Evolutionary conservation across 768 basidiomycete genomes (phyloP).

Genomic region (Tulasnella sp.): DNA sequence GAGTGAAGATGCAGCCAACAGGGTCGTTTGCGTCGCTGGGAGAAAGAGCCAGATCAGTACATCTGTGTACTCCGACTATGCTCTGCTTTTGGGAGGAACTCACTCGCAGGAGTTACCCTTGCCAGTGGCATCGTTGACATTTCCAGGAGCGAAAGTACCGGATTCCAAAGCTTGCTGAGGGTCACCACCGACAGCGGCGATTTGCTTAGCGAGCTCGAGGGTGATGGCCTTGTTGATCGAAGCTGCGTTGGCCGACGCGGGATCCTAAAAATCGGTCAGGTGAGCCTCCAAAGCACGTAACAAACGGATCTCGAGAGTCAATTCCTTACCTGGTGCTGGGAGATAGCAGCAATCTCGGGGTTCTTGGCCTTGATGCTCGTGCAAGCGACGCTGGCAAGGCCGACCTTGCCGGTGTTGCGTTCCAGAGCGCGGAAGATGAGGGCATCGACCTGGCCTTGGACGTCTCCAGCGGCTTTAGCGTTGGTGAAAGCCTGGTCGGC

Average conservation of each 20-base stretch:
- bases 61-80: too few species aligned
- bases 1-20: conserved; percentile 59
- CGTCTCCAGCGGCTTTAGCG: conserved; percentile 58
- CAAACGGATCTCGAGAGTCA: too few species aligned
- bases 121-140: conserved; percentile 50
- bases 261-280: conserved; percentile 45
- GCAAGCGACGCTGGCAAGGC: conserved; percentile 49
- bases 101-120: conserved; percentile 55
- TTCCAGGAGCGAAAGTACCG: conserved; percentile 61
- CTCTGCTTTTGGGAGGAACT: neutral
- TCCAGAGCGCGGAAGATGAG: conserved; percentile 63
- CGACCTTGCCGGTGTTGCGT: conserved; percentile 58
- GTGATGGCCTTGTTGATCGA: conserved; percentile 60
- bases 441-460: conserved; percentile 55
- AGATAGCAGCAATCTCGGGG: conserved; percentile 62
- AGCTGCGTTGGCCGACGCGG: conserved; percentile 56
- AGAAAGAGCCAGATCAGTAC: neutral
- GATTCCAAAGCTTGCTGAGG: conserved; percentile 55
- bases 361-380: conserved; percentile 55
- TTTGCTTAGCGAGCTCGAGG: conserved; percentile 62
- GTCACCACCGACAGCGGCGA: conserved; percentile 59
- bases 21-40: conserved; percentile 47
- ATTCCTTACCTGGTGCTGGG: conserved; percentile 52
- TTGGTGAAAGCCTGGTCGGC: conserved; percentile 56
- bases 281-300: too few species aligned